Evolutionary conservation across 2,329 filamentous ascomycete species (phyloP), one percentile per base, ranked within the genome.

Genomic region (Aspergillus awamori): DNA sequence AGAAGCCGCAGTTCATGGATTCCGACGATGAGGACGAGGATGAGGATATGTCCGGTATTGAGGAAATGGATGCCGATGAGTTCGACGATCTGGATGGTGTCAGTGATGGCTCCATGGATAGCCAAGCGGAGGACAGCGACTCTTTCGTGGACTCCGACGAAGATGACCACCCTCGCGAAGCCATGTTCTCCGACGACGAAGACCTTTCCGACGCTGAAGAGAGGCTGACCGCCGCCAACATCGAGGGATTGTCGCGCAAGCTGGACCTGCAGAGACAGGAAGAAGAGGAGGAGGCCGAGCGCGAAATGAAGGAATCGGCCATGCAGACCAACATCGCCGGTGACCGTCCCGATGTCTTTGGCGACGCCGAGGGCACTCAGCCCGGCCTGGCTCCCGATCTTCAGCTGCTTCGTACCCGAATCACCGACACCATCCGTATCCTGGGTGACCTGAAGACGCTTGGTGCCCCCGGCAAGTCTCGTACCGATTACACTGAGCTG

Each of bases 111-210:
- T 80, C 82, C 49, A 80, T 83, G 59, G 80, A 81, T 13, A 83
- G 82, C 54, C 71, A 83, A 39, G 82, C 82, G 41, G 76, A 80
- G 66, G 88, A 88, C 59, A 76, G 80, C 67, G 88, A 88, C 61
- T 82, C 80, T 0, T 85, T 88, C 52, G 84, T 87, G 69, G 90
- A 94, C 73, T 94, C 91, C 11, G 91, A 93, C 65, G 84, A 87
- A 47, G 86, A 87, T 30, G 77, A 77, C 24, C 80, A 80, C 57
- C 78, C 76, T 73, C 83, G 78, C 74, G 84, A 84, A 70, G 86
- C 89, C 66, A 92, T 97, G 83, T 99, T 96, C 83, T 98, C 95
- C 0, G 95, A 98, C 66, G 94, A 98, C 72, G 93, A 96, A 69
- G 91, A 94, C 66, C 89, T 93, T 55, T 93, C 90, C 1, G 92